phyloP scores from a whole-genome alignment of 1,139 yeast genomes.

The Nakaseomyces kungkrabaensis region DNA sequence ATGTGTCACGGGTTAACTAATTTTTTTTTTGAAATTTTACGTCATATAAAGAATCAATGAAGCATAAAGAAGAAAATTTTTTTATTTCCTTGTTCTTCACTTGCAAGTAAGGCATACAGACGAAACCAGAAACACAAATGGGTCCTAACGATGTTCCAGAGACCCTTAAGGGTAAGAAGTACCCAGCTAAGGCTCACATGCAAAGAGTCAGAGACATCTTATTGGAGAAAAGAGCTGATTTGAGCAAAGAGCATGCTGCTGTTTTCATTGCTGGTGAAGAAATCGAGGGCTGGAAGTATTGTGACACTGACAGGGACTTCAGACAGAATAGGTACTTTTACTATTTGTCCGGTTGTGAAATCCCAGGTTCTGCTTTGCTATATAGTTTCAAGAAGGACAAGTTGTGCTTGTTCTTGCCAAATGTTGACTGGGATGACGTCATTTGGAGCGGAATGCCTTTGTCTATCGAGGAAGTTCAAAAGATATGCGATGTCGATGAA shows the following conservation, averaged over 20 bases:
- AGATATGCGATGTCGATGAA: slow-evolving; percentile 68
- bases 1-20: background rate
- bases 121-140: background rate
- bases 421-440: slow-evolving; percentile 77
- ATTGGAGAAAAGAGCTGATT: background rate
- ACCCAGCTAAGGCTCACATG: slow-evolving; percentile 39
- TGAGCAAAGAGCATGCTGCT: slow-evolving; percentile 6
- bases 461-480: slow-evolving; percentile 51
- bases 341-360: slow-evolving; percentile 76
- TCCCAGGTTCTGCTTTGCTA: slow-evolving; percentile 66
- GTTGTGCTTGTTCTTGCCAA: slow-evolving; percentile 67
- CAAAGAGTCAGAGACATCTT: slow-evolving; percentile 33
- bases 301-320: slow-evolving; percentile 71
- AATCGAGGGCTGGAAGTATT: slow-evolving; percentile 55
- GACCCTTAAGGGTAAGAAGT: slow-evolving; percentile 17
- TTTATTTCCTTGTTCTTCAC: too few species aligned
- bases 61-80: too few species aligned
- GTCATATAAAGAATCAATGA: too few species aligned
- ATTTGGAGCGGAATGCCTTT: slow-evolving; percentile 93
- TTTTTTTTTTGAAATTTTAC: background rate
- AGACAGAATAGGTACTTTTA: slow-evolving; percentile 88
- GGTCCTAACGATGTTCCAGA: slow-evolving; percentile 15
- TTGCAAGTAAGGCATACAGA: too few species aligned
- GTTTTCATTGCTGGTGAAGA: slow-evolving; percentile 64
- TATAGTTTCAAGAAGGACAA: slow-evolving; percentile 46